Evolutionary conservation across 345 rosid genomes (phyloP).

Genomic region (Lepidium africanum): DNA sequence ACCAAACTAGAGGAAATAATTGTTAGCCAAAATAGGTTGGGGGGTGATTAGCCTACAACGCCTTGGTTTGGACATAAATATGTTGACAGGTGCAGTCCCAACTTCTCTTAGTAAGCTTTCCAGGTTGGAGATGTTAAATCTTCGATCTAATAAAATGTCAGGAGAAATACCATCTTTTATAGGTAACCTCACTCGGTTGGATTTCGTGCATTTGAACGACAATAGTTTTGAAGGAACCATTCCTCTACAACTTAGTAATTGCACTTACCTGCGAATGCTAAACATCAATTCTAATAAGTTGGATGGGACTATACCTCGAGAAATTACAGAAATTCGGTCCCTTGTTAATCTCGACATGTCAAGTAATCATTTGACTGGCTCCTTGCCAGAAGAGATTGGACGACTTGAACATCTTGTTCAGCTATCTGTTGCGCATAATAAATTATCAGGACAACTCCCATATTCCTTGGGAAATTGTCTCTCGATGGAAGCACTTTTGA

Average conservation of each 20-base stretch:
- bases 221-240: background rate
- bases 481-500: background rate
- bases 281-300: background rate
- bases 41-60: background rate
- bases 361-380: background rate
- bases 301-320: background rate
- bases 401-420: background rate
- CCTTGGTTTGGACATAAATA: background rate
- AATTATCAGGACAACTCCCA: background rate
- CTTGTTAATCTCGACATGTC: background rate
- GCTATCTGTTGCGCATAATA: background rate
- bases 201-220: background rate
- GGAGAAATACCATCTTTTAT: background rate
- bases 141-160: background rate
- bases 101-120: background rate
- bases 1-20: background rate
- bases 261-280: background rate
- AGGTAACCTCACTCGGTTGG: background rate
- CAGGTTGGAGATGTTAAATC: no score
- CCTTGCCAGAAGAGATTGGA: background rate
- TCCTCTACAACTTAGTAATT: background rate
- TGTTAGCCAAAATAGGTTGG: background rate
- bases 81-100: background rate
- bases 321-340: background rate
- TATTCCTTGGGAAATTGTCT: background rate